Base-by-base conservation (phyloP, 805 yeast species). In the Spathaspora sp. region DNA sequence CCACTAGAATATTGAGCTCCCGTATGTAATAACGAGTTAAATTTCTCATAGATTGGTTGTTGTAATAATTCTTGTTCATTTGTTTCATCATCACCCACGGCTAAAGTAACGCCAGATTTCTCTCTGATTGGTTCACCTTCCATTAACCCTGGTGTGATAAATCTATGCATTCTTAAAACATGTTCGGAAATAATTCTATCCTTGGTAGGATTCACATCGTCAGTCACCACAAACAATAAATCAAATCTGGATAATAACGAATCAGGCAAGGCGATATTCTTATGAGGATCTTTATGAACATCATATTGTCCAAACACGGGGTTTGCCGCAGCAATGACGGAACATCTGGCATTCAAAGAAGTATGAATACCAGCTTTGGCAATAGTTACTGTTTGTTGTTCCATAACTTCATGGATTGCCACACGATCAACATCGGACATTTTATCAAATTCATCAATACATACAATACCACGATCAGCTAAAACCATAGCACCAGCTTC, bases 401-500 rank as follows among this genome's bases (percentile, higher is more conserved):
- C 99, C 99, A 94, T 94, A 47, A 94, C 99, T 79, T 94, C 99
- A 71, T 94, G 99, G 63, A 94, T 94, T 1, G 98, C 98, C 49
- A 94, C 98, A 66, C 99, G 81, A 73, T 94, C 99, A 26, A 85
- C 82, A 68, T 94, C 99, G 55, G 89, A 86, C 99, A 94, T 94
- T 71, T 94, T 94, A 73, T 93, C 99, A 65, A 94, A 94, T 76
- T 94, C 99, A 77, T 94, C 99, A 62, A 94, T 96, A 80, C 99
- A 94, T 42, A 94, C 97, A 52, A 94, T 80, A 57, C 99, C 99
- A 57, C 97, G 78, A 70, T 94, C 99, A 11, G 98, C 99, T 56
- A 94, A 76, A 39, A 94, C 99, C 97, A 94, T 93, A 3, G 99
- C 99, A 78, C 99, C 99, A 1, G 98, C 99, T 72, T 94, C 99